These are phyloP conservation scores for Pleurotus tuoliensis DNA, from an alignment of 768 basidiomycete species.

Conservation along the genomic window DNA sequence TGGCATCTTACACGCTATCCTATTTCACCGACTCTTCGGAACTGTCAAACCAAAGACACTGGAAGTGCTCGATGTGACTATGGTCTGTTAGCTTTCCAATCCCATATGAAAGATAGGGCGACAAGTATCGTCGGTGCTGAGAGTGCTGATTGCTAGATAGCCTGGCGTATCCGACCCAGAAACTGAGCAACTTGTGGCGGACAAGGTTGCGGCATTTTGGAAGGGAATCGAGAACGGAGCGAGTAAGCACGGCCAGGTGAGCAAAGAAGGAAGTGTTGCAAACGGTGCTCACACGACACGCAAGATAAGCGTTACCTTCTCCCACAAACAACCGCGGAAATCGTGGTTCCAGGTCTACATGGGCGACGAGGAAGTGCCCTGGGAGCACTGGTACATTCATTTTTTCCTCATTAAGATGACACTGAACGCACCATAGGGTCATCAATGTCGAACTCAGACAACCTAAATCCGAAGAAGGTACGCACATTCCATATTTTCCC, in stretches of 20 bases:
- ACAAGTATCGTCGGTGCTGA: too few species aligned
- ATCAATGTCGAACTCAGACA: conserved; percentile 80
- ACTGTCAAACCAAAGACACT: conserved; percentile 72
- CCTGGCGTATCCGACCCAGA: conserved; percentile 74
- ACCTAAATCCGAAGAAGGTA: conserved; percentile 62
- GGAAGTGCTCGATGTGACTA: conserved; percentile 80
- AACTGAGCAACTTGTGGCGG: conserved; percentile 67
- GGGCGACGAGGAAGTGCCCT: conserved; percentile 79
- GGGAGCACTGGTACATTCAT: conserved; percentile 73
- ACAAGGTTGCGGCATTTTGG: conserved; percentile 80
- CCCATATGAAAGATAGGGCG: too few species aligned
- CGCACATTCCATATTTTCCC: background rate
- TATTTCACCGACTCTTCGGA: conserved; percentile 83
- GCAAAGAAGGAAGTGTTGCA: conserved; percentile 5
- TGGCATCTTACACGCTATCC: conserved; percentile 74
- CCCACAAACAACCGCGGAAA: conserved; percentile 74
- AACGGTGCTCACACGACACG: too few species aligned
- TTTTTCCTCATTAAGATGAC: background rate
- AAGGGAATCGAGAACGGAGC: conserved; percentile 62
- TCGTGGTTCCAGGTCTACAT: conserved; percentile 71
- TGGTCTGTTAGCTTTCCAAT: conserved; percentile 60
- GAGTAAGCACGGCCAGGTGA: conserved; percentile 68
- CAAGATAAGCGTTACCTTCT: conserved; percentile 71
- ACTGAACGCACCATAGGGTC: conserved; percentile 41
- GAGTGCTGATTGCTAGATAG: conserved; percentile 18